Evolutionary conservation across 306 rosid genomes (phyloP).

Genomic region (Aeschynomene evenia): DNA sequence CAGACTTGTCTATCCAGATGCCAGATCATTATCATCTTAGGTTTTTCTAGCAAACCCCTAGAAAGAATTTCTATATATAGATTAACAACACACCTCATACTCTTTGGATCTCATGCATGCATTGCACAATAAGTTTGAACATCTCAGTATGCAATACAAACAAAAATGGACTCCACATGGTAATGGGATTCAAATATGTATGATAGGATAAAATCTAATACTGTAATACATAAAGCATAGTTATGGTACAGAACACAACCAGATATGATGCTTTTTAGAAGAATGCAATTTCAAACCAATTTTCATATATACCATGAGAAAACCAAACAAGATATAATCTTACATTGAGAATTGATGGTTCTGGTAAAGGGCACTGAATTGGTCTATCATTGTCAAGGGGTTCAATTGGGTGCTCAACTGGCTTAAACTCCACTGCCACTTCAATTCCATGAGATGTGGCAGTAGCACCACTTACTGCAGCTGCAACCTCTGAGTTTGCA

Average conservation of each 20-base stretch:
- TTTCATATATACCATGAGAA: neutral
- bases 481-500: constrained; percentile 50
- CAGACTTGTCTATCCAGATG: neutral
- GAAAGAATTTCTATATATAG: neutral
- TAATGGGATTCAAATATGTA: neutral
- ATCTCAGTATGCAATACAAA: neutral
- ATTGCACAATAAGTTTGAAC: neutral
- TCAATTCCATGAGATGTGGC: constrained; percentile 85
- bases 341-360: constrained; percentile 93
- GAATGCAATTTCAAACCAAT: neutral
- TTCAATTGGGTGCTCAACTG: constrained; percentile 89
- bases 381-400: constrained; percentile 84
- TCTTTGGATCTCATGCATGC: neutral
- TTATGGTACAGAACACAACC: constrained; percentile 1
- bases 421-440: constrained; percentile 88
- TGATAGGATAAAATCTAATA: neutral
- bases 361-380: constrained; percentile 85
- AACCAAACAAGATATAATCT: constrained; percentile 35
- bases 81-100: neutral
- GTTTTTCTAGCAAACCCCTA: neutral
- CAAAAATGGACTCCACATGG: neutral
- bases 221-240: neutral
- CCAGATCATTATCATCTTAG: neutral
- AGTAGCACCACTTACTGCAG: constrained; percentile 37
- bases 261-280: neutral